These are phyloP conservation scores for Talaromyces stipitatus DNA, from an alignment of 495 filamentous ascomycete genomes.

Conservation along the genomic window DNA sequence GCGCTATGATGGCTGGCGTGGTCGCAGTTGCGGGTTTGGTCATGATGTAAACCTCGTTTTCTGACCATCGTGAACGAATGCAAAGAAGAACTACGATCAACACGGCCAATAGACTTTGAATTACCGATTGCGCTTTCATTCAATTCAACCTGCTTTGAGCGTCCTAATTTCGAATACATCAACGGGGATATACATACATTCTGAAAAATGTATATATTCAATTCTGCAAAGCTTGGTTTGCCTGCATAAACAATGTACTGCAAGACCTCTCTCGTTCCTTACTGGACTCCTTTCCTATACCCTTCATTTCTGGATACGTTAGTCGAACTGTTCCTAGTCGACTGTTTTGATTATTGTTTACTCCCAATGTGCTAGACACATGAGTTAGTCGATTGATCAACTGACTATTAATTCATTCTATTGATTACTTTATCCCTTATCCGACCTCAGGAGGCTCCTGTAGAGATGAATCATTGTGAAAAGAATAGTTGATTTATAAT, in stretches of 20 bases:
- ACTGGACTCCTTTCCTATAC: neutral
- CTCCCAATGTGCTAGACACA: neutral
- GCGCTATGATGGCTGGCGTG: constrained; percentile 26
- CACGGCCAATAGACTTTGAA: neutral
- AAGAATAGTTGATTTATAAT: neutral
- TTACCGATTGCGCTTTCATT: neutral
- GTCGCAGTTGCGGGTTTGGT: constrained; percentile 36
- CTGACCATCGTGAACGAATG: neutral
- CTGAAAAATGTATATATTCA: neutral
- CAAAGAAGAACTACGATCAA: neutral
- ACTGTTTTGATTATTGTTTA: neutral
- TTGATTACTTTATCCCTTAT: neutral
- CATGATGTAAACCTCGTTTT: constrained; percentile 26
- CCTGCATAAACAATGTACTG: neutral
- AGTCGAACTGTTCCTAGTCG: neutral
- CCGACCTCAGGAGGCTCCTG: too few species aligned
- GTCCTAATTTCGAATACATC: neutral
- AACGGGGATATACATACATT: neutral
- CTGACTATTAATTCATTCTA: neutral
- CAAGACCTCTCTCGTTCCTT: neutral
- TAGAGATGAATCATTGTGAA: neutral
- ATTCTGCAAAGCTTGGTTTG: neutral
- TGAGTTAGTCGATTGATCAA: neutral
- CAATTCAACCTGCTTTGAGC: neutral
- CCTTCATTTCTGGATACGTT: neutral